Evolutionary conservation across 2,329 filamentous ascomycete genomes (phyloP), one percentile per base, ranked within the genome.

Genomic region (Ascochyta viciae-villosae): DNA sequence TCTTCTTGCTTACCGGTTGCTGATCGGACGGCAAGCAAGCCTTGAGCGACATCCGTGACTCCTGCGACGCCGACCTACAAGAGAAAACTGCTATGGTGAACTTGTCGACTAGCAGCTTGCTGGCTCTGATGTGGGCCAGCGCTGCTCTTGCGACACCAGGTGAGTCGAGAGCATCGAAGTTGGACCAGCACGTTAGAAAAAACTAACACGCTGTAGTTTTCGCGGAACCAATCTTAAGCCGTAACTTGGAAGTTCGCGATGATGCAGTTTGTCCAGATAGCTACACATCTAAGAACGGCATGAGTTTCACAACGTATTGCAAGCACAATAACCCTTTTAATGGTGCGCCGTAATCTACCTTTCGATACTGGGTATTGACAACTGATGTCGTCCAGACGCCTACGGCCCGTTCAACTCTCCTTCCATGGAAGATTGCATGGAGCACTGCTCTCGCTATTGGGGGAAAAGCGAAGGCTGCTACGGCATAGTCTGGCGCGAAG

Each of bases 281-380:
- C 16, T 73, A 71, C 41, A 67, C 61, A 29, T 63, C 67, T 4
- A 53, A 56, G 33, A 74, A 74, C 35, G 71, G 71, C 6, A 56
- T 72, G 31, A 67, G 64, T 51, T 74, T 73, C 46, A 70, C 70
- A 6, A 66, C 61, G 16, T 67, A 69, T 48, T 74, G 71, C 57
- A 58, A 64, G 2, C 53, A 67, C 26, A 70, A 71, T 48, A 71
- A 69, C n/a, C 62, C 63, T 4, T 58, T 50, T 13, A 70, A 71
- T 40, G 71, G 71, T 72, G 34, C 37, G 59, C 42, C 27, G 33
- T 27, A n/a, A 24, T 23, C 1, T 27, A 15, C 42, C 9, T 2
- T 26, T 19, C 9, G 42, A 24, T 12, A 7, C 12, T n/a, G 1
- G 9, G 7, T 26, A 16, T 16, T 5, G 12, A 12, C 22, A n/a